Evolutionary conservation across 805 yeast species (phyloP).

Genomic region (Kluyveromyces nonfermentans): DNA sequence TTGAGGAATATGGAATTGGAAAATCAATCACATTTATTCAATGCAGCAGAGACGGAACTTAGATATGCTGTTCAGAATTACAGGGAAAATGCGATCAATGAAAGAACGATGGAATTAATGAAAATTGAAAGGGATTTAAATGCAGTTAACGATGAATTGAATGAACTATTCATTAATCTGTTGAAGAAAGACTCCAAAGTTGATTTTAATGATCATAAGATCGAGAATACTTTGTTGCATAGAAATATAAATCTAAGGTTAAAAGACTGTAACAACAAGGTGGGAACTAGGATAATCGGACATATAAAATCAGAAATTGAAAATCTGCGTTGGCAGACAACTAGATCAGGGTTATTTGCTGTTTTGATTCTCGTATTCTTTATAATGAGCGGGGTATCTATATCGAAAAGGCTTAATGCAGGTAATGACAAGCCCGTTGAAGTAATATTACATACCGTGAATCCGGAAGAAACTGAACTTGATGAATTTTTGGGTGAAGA

Average conservation of each 20-base stretch:
- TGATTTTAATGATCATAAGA: constrained; percentile 76
- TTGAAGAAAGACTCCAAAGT: constrained; percentile 72
- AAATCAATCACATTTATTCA: constrained; percentile 79
- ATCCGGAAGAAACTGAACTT: constrained; percentile 32
- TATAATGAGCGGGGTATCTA: constrained; percentile 44
- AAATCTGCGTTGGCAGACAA: constrained; percentile 84
- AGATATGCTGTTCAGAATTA: constrained; percentile 66
- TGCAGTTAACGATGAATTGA: constrained; percentile 65
- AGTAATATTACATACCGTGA: constrained; percentile 27
- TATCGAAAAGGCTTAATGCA: constrained; percentile 29
- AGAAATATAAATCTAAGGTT: constrained; percentile 58
- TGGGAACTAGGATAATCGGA: constrained; percentile 70
- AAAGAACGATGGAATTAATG: constrained; percentile 55
- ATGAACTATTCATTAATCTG: constrained; percentile 47
- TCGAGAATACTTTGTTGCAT: constrained; percentile 70
- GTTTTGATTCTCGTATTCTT: constrained; percentile 57
- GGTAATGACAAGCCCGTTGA: constrained; percentile 29
- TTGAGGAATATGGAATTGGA: constrained; percentile 55
- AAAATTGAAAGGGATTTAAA: constrained; percentile 64
- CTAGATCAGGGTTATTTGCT: constrained; percentile 77
- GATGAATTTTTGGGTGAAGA: constrained; percentile 4
- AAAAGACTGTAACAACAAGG: constrained; percentile 77
- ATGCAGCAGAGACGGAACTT: constrained; percentile 85
- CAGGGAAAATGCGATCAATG: constrained; percentile 60
- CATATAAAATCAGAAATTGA: constrained; percentile 83